Conservation (phyloP, 2,329 filamentous ascomycete species). For the Penicillium crustosum region DNA sequence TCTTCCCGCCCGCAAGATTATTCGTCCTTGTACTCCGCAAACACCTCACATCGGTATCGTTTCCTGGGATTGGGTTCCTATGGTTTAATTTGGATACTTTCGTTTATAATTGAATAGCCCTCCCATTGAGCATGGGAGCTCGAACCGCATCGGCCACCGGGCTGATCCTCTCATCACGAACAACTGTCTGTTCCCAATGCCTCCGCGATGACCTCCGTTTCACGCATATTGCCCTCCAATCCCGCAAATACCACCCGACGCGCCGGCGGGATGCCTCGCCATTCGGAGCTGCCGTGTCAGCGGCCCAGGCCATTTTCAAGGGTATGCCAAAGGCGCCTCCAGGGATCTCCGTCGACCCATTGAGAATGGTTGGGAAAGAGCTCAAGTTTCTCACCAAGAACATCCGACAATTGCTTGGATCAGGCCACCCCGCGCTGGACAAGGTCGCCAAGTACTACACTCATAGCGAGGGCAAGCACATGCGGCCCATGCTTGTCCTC, state of each 20-base stretch:
- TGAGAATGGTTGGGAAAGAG: constrained; percentile 89
- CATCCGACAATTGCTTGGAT: constrained; percentile 87
- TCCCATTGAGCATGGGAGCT: constrained; percentile 39
- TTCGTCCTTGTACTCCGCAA: constrained; percentile 12
- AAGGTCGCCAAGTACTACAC: constrained; percentile 98
- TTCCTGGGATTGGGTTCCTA: constrained; percentile 6
- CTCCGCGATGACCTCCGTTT: constrained; percentile 37
- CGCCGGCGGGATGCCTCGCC: constrained; percentile 42
- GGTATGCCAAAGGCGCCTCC: constrained; percentile 41
- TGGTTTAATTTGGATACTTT: constrained; percentile 7
- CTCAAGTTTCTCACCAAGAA: constrained; percentile 95
- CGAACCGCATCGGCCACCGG: constrained; percentile 39
- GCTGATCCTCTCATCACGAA: constrained; percentile 36
- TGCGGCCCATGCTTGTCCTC: constrained; percentile 89
- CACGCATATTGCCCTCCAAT: constrained; percentile 26
- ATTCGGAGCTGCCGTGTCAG: constrained; percentile 49
- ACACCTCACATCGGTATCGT: constrained; percentile 3
- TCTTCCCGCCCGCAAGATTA: constrained; percentile 25
- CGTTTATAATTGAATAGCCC: constrained; percentile 6
- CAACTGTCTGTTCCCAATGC: constrained; percentile 44
- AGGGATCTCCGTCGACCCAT: constrained; percentile 77
- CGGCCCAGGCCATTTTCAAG: constrained; percentile 53
- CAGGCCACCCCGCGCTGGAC: constrained; percentile 90
- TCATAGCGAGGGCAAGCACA: constrained; percentile 92
- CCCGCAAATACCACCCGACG: constrained; percentile 42